Evolutionary conservation across 164 flowering plant species (phyloP), one percentile per base, ranked within the genome.

Genomic region (grape (Vitis vinifera)): DNA sequence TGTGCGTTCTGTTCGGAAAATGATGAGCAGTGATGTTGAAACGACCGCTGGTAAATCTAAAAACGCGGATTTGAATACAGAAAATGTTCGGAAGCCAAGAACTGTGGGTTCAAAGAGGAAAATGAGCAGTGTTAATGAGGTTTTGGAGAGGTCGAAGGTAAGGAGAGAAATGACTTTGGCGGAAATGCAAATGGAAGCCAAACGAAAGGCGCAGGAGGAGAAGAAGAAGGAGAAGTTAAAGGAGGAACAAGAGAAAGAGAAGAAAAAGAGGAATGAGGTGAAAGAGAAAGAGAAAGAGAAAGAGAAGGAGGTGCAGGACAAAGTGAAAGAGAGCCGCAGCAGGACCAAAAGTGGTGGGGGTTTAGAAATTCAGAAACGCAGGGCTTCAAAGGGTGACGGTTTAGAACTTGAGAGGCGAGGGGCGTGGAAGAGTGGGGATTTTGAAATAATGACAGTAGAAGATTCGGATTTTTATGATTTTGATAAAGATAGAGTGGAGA

Each of bases 381-480:
- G 48, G 19, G 17, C 61, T 55, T 72, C 68, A 16, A 66, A 66
- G 50, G 44, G 44, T 31, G 44, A 31, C 7, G 44, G 48, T 55
- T 62, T 53, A 11, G 70, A 49, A 55, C 4, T 51, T 11, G 71
- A 72, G 53, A 75, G 37, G 65, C 48, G 30, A 5, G 50, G 61
- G 56, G 52, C 5, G 37, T 68, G 68, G 47, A 66, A 62, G 55
- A 65, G 63, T 65, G 75, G 67, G 17, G 73, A 81, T 59, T 65
- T 76, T 74, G 89, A 83, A 62, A 73, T 84, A 9, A 85, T 88
- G 89, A 60, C 75, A 0, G 92, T 89, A 69, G 91, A 82, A 62
- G 96, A 92, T 77, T 89, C 91, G 1, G 96, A 91, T 68, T 93
- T 95, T 65, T 91, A 90, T 79, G 93, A 93, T 77, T 95, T 95